These are phyloP conservation scores for Apiospora phragmitis DNA, from an alignment of 2,329 filamentous ascomycete genomes.

Conservation along the genomic window DNA sequence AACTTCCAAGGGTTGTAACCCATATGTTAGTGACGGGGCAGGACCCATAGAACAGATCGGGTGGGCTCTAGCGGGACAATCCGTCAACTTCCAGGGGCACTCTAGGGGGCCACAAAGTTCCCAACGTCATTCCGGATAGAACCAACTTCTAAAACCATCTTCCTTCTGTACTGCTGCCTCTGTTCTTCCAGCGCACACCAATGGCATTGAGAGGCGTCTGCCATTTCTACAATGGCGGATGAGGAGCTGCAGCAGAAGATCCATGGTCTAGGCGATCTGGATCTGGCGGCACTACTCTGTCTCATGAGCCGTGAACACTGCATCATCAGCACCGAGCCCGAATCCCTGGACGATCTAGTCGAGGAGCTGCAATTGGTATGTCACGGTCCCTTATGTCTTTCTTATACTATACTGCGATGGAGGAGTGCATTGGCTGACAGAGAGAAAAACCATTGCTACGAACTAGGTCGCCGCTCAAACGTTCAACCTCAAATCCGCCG, in stretches of 20 bases:
- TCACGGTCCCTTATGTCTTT: background rate
- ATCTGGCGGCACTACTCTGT: conserved; percentile 82
- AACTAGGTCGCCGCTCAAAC: conserved; percentile 65
- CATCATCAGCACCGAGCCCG: conserved; percentile 72
- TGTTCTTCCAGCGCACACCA: background rate
- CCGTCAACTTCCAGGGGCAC: background rate
- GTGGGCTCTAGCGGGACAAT: background rate
- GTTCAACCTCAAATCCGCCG: conserved; percentile 70
- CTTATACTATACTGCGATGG: background rate
- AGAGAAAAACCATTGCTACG: background rate
- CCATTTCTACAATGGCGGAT: conserved; percentile 55
- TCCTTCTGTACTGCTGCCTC: background rate
- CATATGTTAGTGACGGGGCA: background rate
- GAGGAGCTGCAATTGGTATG: conserved; percentile 71
- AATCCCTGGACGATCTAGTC: conserved; percentile 66
- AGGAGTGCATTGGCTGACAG: background rate
- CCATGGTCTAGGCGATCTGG: conserved; percentile 80
- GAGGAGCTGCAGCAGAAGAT: conserved; percentile 66
- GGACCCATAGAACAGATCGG: background rate
- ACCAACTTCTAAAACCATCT: background rate
- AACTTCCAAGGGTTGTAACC: too few species aligned
- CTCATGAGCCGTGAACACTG: conserved; percentile 84
- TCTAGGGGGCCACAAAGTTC: background rate
- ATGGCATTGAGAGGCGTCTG: conserved; percentile 18
- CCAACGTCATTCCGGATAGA: background rate